Evolutionary conservation across 495 filamentous ascomycete genomes (phyloP), one percentile per base, ranked within the genome.

Genomic region (Saxispiralis lemnorum): DNA sequence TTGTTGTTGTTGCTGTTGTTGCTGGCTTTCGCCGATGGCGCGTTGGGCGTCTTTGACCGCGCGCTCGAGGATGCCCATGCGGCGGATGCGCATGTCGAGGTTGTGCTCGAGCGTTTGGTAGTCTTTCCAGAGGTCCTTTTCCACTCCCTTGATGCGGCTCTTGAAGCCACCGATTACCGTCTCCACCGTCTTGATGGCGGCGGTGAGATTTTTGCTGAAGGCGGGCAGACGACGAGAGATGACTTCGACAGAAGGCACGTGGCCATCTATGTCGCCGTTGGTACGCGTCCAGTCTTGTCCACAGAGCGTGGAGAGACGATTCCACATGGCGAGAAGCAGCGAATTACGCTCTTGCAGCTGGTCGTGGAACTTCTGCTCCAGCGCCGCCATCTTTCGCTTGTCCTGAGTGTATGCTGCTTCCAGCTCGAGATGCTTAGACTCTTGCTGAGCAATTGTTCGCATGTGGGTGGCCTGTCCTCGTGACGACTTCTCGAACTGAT

Each of bases 231-330:
- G 73, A 55, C 81, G 73, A 18, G 67, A 63, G 42, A 94, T 76
- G 35, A 84, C 73, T 51, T 93, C 86, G 38, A 89, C 64, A 30
- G 77, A 81, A 0, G 84, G 82, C 6, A 87, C 64, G 41, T 87
- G 81, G 38, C 84, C 84, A 48, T 88, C 83, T 56, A 95, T 83
- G 33, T 92, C 73, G 47, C 77, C 80, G 52, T 96, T 87, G 47
- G 82, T 76, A 49, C 93, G 80, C 0, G 81, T 75, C 89, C 89
- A 97, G 55, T 96, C 89, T 0, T 72, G 67, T 21, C 89, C 89
- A 51, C 92, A 96, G 41, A 95, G 76, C 7, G 76, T 64, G 2
- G 80, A 82, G 12, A 97, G 68, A 20, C 84, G 74, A 41, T 83
- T 83, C 89, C 89, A 97, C 13, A 95, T 66, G 12, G 73, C 68